Evolutionary conservation across 805 yeast genomes (phyloP), one percentile per base, ranked within the genome.

Genomic region (Saccharomycopsis selenospora): DNA sequence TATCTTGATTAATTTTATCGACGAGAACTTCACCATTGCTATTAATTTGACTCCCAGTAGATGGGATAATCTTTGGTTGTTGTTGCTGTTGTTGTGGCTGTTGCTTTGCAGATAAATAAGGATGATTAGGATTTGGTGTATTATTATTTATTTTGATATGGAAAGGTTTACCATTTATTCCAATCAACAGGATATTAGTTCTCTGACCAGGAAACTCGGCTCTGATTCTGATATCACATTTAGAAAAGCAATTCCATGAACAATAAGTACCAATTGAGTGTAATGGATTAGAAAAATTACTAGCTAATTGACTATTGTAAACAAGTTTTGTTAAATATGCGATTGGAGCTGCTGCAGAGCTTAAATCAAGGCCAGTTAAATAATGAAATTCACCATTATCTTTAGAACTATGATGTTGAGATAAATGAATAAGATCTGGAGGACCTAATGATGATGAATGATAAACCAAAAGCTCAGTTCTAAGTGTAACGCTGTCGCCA

Each of bases 221-320:
- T 58, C 79, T 62, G 56, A 88, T 78, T 18, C 96, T 71, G 36
- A 90, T 66, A 62, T 91, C 99, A 3, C 82, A 74, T 48, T 73
- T 74, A 33, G 79, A 68, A 58, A 93, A 86, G 17, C 82, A 72
- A 63, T 93, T 90, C 67, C 80, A 87, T 13, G 80, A 65, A 62
- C 88, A 82, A 55, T 72, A 79, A 0, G 87, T 80, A 20, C 75
- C 75, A 42, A 74, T 51, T 25, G 75, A 70, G 55, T 66, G 68
- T 13, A 68, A 63, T 23, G 72, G 73, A n/a, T 29, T 23, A n/a
- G 14, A 13, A 25, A 36, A 33, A 22, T 17, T 43, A 13, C 42
- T 82, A 17, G 88, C 89, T 62, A 83, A 82, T 91, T 71, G 71
- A 36, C 79, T 75, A 43, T 79, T 54, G 47, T 63, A 66, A 8